Conservation (phyloP, 768 basidiomycete genomes). For the Tulasnella sp. region DNA sequence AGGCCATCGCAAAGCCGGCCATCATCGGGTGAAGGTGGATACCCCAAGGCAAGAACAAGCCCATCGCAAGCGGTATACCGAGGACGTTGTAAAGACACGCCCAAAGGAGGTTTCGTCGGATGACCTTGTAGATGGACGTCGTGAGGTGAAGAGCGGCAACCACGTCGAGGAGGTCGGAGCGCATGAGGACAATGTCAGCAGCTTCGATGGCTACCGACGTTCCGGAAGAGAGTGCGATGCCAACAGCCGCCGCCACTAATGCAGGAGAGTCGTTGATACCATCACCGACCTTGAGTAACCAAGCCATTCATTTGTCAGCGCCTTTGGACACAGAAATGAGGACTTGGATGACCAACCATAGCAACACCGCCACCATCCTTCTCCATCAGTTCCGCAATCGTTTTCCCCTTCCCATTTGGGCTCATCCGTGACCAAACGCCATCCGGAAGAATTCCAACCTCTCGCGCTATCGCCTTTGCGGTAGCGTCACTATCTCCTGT, state of each 20-base stretch:
- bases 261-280: constrained; percentile 99
- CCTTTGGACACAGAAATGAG: background rate
- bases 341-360: constrained; percentile 55
- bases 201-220: constrained; percentile 98
- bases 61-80: constrained; percentile 97
- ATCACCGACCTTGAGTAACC: constrained; percentile 68
- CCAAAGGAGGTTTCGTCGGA: constrained; percentile 90
- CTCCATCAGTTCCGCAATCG: constrained; percentile 71
- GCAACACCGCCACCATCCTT: constrained; percentile 65
- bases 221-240: constrained; percentile 91
- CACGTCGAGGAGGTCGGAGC: constrained; percentile 91
- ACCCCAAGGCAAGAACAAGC: constrained; percentile 83
- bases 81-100: constrained; percentile 90
- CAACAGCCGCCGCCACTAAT: constrained; percentile 89
- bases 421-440: constrained; percentile 88
- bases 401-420: constrained; percentile 87
- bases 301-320: no score
- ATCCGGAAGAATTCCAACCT: constrained; percentile 76
- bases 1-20: constrained; percentile 98
- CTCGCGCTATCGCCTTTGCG: constrained; percentile 76
- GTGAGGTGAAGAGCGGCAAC: constrained; percentile 93
- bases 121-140: constrained; percentile 76
- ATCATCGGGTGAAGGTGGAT: constrained; percentile 95
- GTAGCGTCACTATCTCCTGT: constrained; percentile 86
- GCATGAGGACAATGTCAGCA: constrained; percentile 96